A percentile compares a stretch with the other conserved stretches of the same genome.
phyloP scores from a whole-genome alignment of 768 basidiomycete species.

The Plicaturopsis crispa region DNA sequence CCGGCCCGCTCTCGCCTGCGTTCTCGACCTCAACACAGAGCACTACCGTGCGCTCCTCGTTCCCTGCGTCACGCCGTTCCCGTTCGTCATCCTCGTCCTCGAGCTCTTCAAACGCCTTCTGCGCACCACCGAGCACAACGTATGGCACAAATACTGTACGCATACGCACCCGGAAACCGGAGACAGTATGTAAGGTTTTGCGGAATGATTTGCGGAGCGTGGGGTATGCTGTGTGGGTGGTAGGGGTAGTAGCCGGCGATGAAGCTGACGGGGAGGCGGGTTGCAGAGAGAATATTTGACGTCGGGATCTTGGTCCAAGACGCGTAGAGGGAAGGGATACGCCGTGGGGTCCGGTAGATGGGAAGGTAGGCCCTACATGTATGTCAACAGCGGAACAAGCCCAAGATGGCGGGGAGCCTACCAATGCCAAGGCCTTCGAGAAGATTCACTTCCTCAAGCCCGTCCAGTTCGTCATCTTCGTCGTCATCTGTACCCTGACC shows the following conservation, averaged over 20 bases:
- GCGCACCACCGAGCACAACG: slow-evolving; percentile 39
- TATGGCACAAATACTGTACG: slow-evolving; percentile 90
- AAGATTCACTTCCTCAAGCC: slow-evolving; percentile 62
- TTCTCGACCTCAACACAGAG: slow-evolving; percentile 92
- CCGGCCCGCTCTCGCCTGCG: slow-evolving; percentile 51
- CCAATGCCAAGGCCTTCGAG: slow-evolving; percentile 63
- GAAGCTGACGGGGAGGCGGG: slow-evolving; percentile 37
- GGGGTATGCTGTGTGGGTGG: slow-evolving; percentile 46
- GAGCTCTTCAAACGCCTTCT: slow-evolving; percentile 13
- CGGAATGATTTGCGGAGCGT: slow-evolving; percentile 84
- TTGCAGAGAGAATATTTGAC: slow-evolving; percentile 57
- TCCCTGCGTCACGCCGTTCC: slow-evolving; percentile 52
- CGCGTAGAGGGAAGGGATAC: slow-evolving; percentile 62
- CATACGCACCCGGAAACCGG: slow-evolving; percentile 88
- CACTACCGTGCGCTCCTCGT: slow-evolving; percentile 78
- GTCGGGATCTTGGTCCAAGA: slow-evolving; percentile 60
- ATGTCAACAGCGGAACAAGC: not conserved
- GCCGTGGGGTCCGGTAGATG: slow-evolving; percentile 17
- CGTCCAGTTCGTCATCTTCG: slow-evolving; percentile 32
- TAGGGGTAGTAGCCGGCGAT: slow-evolving; percentile 36
- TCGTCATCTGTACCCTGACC: slow-evolving; percentile 19
- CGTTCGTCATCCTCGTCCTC: slow-evolving; percentile 30
- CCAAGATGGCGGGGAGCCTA: slow-evolving; percentile 17
- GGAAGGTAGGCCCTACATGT: slow-evolving; percentile 38
- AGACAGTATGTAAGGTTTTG: slow-evolving; percentile 67